Evolutionary conservation across 306 rosid genomes (phyloP).

Genomic region (Cucurbita maxima): DNA sequence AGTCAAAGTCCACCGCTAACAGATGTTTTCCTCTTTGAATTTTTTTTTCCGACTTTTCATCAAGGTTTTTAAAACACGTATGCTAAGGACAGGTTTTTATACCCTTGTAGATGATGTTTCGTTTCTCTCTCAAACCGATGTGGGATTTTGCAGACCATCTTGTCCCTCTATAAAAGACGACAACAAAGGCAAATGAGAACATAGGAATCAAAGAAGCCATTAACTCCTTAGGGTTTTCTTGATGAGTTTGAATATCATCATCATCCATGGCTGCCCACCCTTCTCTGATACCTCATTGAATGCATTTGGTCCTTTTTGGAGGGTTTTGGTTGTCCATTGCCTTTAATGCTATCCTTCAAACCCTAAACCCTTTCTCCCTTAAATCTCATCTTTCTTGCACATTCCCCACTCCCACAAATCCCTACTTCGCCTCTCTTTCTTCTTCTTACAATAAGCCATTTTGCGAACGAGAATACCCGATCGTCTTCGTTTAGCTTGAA

Average conservation of each 20-base stretch:
- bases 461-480: not conserved
- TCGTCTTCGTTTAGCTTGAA: not conserved
- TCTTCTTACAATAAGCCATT: not conserved
- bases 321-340: constrained; percentile 7
- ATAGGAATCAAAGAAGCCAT: not conserved
- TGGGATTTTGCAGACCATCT: too few species aligned
- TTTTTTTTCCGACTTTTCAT: too few species aligned
- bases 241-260: too few species aligned
- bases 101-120: too few species aligned
- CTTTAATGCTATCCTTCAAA: not conserved
- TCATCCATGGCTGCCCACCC: not conserved
- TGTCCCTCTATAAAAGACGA: not conserved
- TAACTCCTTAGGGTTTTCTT: not conserved
- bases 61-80: too few species aligned
- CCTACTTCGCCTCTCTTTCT: not conserved
- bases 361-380: not conserved
- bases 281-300: not conserved
- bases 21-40: too few species aligned
- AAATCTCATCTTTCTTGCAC: not conserved
- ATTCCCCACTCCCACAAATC: not conserved
- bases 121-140: too few species aligned
- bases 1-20: too few species aligned
- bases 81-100: too few species aligned
- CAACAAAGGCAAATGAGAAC: not conserved
- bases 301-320: constrained; percentile 3